Evolutionary conservation across 2,329 filamentous ascomycete genomes (phyloP), one percentile per base, ranked within the genome.

Genomic region (Aspergillus brunneoviolaceus): DNA sequence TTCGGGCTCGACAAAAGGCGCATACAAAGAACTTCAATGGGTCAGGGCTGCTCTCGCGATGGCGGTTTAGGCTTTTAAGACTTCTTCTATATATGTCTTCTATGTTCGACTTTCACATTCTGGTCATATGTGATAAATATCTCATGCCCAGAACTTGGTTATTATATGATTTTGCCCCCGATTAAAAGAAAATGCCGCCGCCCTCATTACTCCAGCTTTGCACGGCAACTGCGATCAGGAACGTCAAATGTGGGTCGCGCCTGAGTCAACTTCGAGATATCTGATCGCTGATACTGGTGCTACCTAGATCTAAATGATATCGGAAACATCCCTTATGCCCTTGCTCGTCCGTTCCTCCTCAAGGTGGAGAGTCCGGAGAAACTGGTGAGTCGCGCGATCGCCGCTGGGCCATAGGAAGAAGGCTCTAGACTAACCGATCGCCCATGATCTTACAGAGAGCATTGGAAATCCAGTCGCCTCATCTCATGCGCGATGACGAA

Each of bases 401-500:
- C 53, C 42, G 31, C 25, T 49, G 19, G 42, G 19, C 16, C 42
- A 14, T 33, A 29, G 27, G 27, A 29, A 39, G 31, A 23, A 16
- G 25, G 39, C 29, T 45, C 23, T 50, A 33, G 23, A 31, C 54
- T 57, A 39, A 55, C 61, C 55, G 50, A 51, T 12, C 11, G 55
- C 48, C 45, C 53, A 14, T 35, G 49, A 31, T 52, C 19, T 9
- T 12, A 25, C 51, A 82, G 79, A 77, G 80, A 65, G 75, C 82
- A 59, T 83, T 97, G 60, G 93, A 97, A 77, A 63, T 83, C 54
- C 87, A 87, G 70, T 93, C 88, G 5, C 90, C 92, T 0, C 91
- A 96, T 64, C 83, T 97, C 55, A 81, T 85, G 62, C 86, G 86
- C 42, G 81, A 89, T 58, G 87, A 87, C 45, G 83, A 80, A 21